Evolutionary conservation across 768 basidiomycete species (phyloP), one percentile per base, ranked within the genome.

Genomic region (Panellus pusillus): DNA sequence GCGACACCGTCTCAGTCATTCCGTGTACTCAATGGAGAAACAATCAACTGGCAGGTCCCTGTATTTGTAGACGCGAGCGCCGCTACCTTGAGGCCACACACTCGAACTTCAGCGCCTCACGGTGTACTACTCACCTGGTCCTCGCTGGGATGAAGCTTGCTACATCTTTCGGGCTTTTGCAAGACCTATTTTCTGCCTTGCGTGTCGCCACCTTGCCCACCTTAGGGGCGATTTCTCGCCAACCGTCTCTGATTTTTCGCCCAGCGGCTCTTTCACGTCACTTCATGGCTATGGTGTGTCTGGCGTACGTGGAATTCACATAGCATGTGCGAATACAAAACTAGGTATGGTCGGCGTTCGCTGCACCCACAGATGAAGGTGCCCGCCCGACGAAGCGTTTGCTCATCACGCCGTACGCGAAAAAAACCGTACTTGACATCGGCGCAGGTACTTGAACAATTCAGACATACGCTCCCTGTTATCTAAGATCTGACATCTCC

Each of bases 391-490:
- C 72, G 1, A 87, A 87, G 65, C 52, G 67, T 2, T 48, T 46
- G 0, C 74, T 89, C 44, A 78, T 89, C 44, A 74, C 77, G 2
- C 71, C 73, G 4, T 67, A 84, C 50, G 84, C 87, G 1, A 55
- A 68, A 8, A 87, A 87, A 1, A 71, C 79, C 3, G 83, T 89
- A 0, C 74, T 89, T 19, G 88, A 90, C 53, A 52, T 88, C 15
- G 87, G 87, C 3, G 85, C 86, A 62, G 86, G 86, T 83, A 52
- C 48, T 72, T 48, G 4, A 18, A 50, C 57, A 24, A 31, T 18
- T 19, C 36, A 13, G 36, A 28, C 17, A 35, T 52, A 4, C 52
- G n/a, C 27, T 32, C 17, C 28, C 37, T 32, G 12, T n/a, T 9
- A n/a, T n/a, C n/a, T n/a, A n/a, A 45, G 35, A 15, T 36, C n/a